Base-by-base conservation (phyloP, 23 red algal species). In the Pyropia haitanensis region DNA sequence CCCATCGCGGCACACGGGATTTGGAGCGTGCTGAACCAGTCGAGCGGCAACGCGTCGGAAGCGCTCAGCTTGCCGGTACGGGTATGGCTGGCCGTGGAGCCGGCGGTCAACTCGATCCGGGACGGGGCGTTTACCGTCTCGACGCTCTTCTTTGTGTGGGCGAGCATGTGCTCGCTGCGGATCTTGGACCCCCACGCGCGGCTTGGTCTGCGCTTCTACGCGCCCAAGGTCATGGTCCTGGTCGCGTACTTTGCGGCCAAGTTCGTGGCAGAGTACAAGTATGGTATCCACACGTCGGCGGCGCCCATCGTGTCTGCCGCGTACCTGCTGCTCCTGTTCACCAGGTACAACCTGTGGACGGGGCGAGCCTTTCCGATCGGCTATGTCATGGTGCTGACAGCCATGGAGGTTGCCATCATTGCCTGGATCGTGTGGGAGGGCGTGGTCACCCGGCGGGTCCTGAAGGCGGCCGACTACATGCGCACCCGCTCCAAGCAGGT, bases 401-500 rank as follows among this genome's bases (percentile, higher is more conserved):
- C 80, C 4, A 27, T 67, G 18, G 75, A 90, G 52, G 15, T 82
- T 22, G 10, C 68, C 2, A 30, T 81, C 39, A 53, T 81, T 16
- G 5, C 4, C 9, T 74, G 78, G 57, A 81, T 83, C 53, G 29
- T 81, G 5, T 59, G 18, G 14, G 75, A 81, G 19, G 67, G 52
- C 25, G 24, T 73, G 27, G 51, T 1, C 2, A 82, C 86, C 18
- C 39, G 71, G 10, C 29, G 65, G 17, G 71, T 76, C 16, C 61
- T 90, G 61, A 63, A 64, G 49, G 53, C 68, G 5, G 86, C 74
- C 3, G 63, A 70, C 29, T 82, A 90, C 51, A 81, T 90, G 86
- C 74, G 74, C 61, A 44, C 73, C 22, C 76, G 86, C 16, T 71
- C 86, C 14, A 90, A 90, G 51, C 75, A 78, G 28, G 69, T 90